Percentiles rank a stretch among this genome's conserved stretches.
Evolutionary conservation across 2,329 filamentous ascomycete species (phyloP).

Genomic region (Endocalyx cinctus): DNA sequence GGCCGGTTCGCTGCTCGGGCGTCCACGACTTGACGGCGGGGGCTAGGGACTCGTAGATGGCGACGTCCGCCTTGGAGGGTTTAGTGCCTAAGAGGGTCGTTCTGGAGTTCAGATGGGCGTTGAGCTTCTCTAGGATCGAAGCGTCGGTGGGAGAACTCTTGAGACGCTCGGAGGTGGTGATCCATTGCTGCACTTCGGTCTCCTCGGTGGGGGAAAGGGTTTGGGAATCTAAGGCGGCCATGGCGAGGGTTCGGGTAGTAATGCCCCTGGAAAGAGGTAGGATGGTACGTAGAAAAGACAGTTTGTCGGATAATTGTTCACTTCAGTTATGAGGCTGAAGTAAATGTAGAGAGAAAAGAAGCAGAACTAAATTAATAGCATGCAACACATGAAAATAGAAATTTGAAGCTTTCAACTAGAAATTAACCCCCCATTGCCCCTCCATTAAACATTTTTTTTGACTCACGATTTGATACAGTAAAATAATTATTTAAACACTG

Average conservation of each 20-base stretch:
- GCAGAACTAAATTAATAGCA: no score
- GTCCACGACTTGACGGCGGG: slow-evolving; percentile 76
- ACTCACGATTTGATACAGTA: slow-evolving; percentile 1
- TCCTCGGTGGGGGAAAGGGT: slow-evolving; percentile 76
- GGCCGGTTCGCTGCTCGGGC: slow-evolving; percentile 80
- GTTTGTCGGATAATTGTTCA: slow-evolving; percentile 14
- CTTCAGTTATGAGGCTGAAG: slow-evolving; percentile 1
- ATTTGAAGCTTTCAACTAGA: slow-evolving; percentile 9
- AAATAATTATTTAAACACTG: no score
- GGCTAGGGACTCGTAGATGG: slow-evolving; percentile 73
- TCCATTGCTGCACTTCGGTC: slow-evolving; percentile 85
- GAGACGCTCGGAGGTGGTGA: slow-evolving; percentile 70
- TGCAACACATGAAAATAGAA: slow-evolving; percentile 2
- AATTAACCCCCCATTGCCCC: slow-evolving; percentile 8
- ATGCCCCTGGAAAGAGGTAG: slow-evolving; percentile 24
- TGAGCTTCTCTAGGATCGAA: slow-evolving; percentile 71
- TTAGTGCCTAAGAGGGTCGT: slow-evolving; percentile 87
- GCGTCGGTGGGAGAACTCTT: slow-evolving; percentile 56
- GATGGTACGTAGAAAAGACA: slow-evolving; percentile 35
- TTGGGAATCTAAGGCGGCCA: slow-evolving; percentile 61
- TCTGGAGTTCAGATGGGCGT: slow-evolving; percentile 80
- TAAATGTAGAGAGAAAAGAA: slow-evolving; percentile 2
- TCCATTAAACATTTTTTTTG: slow-evolving; percentile 13
- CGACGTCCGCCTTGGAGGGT: slow-evolving; percentile 81
- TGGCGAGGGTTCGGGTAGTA: slow-evolving; percentile 45